Evolutionary conservation across 768 basidiomycete genomes (phyloP).

Genomic region (Myochromella boudieri): DNA sequence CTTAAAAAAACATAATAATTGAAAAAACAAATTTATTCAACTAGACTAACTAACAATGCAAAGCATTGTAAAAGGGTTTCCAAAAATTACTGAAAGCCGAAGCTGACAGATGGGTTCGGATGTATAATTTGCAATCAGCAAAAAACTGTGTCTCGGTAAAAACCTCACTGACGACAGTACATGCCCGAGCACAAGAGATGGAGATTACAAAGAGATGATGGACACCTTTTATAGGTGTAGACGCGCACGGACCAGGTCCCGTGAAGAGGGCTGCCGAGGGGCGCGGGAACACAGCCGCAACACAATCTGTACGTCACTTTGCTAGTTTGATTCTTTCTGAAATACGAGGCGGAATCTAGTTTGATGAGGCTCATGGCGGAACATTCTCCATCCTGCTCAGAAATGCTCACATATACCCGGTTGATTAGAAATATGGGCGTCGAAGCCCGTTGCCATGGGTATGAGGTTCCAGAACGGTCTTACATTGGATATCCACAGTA

Average conservation of each 20-base stretch:
- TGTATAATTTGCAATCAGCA: conserved; percentile 98
- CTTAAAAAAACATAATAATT: conserved; percentile 1
- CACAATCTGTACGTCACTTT: no score
- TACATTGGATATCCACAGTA: no score
- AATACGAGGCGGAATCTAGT: no score
- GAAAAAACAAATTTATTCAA: conserved; percentile 9
- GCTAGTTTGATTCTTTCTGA: no score
- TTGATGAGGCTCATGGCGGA: no score
- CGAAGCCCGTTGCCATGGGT: no score
- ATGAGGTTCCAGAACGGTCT: no score
- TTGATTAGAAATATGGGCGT: no score
- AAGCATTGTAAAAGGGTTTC: conserved; percentile 36
- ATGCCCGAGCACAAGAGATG: conserved; percentile 94
- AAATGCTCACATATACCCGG: no score
- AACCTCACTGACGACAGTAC: conserved; percentile 95
- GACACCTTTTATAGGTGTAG: conserved; percentile 39
- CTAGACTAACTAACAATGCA: conserved; percentile 15
- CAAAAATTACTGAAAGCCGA: conserved; percentile 93
- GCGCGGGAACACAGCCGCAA: neutral
- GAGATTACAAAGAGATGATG: conserved; percentile 21
- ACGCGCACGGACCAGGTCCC: conserved; percentile 53
- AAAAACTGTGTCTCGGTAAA: conserved; percentile 93
- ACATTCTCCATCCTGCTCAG: no score
- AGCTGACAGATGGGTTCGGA: conserved; percentile 92
- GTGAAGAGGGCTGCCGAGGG: neutral